Base-by-base conservation (phyloP, 1,139 yeast genomes). In the Saccharomycopsis crataegensis region DNA sequence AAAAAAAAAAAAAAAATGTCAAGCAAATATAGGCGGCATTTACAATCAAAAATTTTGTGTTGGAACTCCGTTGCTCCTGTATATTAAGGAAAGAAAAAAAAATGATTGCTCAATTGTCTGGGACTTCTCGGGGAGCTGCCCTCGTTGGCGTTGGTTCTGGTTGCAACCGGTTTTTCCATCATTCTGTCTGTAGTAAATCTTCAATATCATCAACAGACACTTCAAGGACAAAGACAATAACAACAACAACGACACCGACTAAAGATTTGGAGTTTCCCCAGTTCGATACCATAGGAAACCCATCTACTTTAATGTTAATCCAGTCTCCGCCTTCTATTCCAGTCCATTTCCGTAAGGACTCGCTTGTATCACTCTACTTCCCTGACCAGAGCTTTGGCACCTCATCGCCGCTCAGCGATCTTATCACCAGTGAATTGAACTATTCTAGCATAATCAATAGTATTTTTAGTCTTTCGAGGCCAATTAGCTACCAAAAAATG, bases 241-340 rank as follows among this genome's bases (percentile, higher is more conserved):
- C 28, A 4, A 2, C 28, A 2, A 22, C 28, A 2, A 22, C 28
- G 4, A 22, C 28, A 4, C 28, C 28, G 28, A 22, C 28, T 36
- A 11, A 36, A 36, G n/a, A 36, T 36, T 36, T 36, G n/a, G n/a
- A n/a, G n/a, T 11, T n/a, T 40, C 43, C 43, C 3, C 9, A 8
- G 17, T 16, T 40, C 7, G 16, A n/a, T 11, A 17, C 33, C 8
- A 43, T 43, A 22, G 45, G 45, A 7, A 43, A 17, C 11, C 33
- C 45, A 12, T 14, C 45, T 1, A 22, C 12, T 9, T 43, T 43
- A 6, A 8, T 43, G 12, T 22, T 9, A 4, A 41, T 78, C 8
- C 68, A 71, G 8, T 65, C 76, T 8, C 83, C 83, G 2, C 79
- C 85, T 2, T 79, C 83, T 0, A 70, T 78, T 1, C 83, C 84